Conservation (phyloP, 805 yeast species). For the Alloascoidea africana region DNA sequence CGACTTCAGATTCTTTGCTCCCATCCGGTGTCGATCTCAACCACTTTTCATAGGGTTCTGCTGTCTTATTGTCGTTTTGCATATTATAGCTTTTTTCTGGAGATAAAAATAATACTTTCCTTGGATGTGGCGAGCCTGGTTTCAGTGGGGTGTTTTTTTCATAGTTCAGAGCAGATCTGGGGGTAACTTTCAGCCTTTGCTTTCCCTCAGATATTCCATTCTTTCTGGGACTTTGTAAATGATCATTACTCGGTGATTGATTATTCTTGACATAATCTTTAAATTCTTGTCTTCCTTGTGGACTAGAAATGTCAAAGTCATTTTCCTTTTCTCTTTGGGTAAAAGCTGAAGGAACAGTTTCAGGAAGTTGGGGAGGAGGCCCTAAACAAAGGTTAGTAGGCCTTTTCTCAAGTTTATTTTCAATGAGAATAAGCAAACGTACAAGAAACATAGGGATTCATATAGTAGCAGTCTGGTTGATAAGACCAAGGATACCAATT, state of each 20-base stretch:
- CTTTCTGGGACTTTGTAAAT: neutral
- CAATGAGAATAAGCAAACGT: too few species aligned
- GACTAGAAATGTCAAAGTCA: neutral
- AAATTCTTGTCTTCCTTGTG: neutral
- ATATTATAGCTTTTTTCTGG: neutral
- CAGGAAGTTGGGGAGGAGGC: too few species aligned
- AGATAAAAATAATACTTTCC: neutral
- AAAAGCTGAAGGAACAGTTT: too few species aligned
- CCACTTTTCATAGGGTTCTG: neutral
- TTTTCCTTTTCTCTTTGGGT: too few species aligned
- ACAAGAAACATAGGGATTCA: too few species aligned
- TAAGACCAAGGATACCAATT: too few species aligned
- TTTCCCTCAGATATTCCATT: neutral
- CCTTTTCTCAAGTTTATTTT: too few species aligned
- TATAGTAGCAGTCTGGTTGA: too few species aligned
- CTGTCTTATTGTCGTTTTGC: neutral
- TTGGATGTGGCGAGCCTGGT: neutral
- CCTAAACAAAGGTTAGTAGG: too few species aligned
- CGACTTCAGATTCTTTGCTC: too few species aligned
- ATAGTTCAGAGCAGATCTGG: neutral
- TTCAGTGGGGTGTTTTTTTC: neutral
- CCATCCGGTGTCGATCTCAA: conserved; percentile 1
- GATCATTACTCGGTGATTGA: neutral
- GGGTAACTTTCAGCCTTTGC: neutral
- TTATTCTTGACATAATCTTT: neutral